Base-by-base conservation (phyloP, 257 asterid species). In the Linderniella brevidens region DNA sequence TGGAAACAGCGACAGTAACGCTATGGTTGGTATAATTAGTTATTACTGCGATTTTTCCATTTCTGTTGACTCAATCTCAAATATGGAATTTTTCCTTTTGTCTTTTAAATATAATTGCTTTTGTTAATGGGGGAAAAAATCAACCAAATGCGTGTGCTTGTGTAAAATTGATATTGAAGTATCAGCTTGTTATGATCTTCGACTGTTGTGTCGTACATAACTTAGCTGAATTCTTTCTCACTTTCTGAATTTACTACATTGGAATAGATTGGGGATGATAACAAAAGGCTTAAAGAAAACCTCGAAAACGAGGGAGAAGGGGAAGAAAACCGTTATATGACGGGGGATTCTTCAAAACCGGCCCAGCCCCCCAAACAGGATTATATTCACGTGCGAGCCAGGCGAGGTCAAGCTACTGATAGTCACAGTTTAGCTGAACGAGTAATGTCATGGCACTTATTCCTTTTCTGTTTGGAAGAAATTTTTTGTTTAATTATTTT, bases 371-470 rank as follows among this genome's bases (percentile, higher is more conserved):
- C 80, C 8, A 77, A 71, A 62, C 84, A 72, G 57, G 87, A 77
- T 59, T 77, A 63, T 64, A 74, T 77, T 37, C 87, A 77, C 35
- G 87, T 77, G 13, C 72, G 87, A 45, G 87, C 87, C n/a, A 74
- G 87, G 64, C 60, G 87, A 52, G 87, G 87, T 50, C 87, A 77
- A 68, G 87, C 87, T 29, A 77, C 87, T 38, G 87, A 77, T 57
- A 77, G 77, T 55, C 82, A 74, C 80, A 74, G 87, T 68, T 69
- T 77, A 63, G 87, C 86, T 19, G 86, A 77, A 68, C 55, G 82
- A 56, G 87, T 73, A 77, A 73, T 57, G 50, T 32, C 52, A 11
- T 20, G 10, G 13, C 14, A 8, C 17, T 42, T 6, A 6, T 25
- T 14, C 2, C 17, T 1, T 12, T 12, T 11, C 47, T 42, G 13